Conservation (phyloP, 352 stramenopile genomes). For the Thalassiosira ordinaria region DNA sequence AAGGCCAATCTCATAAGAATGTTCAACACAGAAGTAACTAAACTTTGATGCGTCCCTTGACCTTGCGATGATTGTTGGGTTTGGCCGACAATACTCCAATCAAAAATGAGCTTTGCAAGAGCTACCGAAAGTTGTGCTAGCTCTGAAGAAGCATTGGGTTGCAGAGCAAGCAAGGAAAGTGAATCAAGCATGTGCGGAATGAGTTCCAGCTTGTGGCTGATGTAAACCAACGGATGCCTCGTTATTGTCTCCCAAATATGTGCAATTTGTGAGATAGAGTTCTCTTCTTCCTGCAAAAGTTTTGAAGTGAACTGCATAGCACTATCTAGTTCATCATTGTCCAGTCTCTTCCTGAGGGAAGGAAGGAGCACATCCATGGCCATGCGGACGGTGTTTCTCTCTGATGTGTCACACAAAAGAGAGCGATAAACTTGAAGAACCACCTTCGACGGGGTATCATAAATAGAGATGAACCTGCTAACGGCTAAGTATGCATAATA, state of each 20-base stretch:
- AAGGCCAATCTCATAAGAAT: constrained; percentile 81
- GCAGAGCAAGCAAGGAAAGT: constrained; percentile 94
- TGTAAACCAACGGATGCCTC: constrained; percentile 93
- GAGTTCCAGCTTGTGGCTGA: constrained; percentile 91
- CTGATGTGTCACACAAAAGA: constrained; percentile 94
- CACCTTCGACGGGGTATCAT: constrained; percentile 96
- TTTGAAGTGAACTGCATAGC: constrained; percentile 97
- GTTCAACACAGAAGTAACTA: constrained; percentile 93
- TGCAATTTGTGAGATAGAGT: constrained; percentile 93
- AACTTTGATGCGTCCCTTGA: constrained; percentile 53
- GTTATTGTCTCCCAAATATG: constrained; percentile 98
- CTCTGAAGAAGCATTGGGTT: constrained; percentile 91
- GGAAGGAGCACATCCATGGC: constrained; percentile 96
- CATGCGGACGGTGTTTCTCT: constrained; percentile 92
- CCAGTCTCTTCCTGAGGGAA: constrained; percentile 89
- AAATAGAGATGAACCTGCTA: constrained; percentile 95
- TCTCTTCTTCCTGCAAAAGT: constrained; percentile 97
- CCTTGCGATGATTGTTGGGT: constrained; percentile 12
- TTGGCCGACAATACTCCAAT: constrained; percentile 88
- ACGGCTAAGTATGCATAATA: constrained; percentile 98
- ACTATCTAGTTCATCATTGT: constrained; percentile 92
- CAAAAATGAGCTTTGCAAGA: constrained; percentile 95
- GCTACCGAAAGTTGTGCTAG: constrained; percentile 92
- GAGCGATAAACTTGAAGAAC: constrained; percentile 94
- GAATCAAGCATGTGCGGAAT: constrained; percentile 95